Evolutionary conservation across 192 early-diverging fungal genomes (phyloP), one percentile per base, ranked within the genome.

Genomic region (Entomortierella chlamydospora): DNA sequence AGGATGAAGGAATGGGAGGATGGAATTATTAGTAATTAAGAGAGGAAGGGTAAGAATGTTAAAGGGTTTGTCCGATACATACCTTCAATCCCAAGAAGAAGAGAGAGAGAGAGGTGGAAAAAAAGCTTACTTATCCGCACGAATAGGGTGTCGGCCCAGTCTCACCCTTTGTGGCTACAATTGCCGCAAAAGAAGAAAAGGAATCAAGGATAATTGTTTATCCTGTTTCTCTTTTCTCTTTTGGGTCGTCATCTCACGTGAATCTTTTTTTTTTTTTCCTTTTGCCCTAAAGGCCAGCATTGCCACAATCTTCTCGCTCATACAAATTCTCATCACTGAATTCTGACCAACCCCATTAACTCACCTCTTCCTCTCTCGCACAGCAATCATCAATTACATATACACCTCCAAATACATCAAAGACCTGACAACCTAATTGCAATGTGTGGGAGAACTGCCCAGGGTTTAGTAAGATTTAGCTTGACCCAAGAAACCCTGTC

Each of bases 381-480:
- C 26, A 41, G 34, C 34, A n/a, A 11, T 26, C 30, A 13, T 11
- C 42, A 51, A 18, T 15, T 22, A 25, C 12, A 51, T 17, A 17
- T 29, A 47, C 54, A 7, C 34, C n/a, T n/a, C n/a, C n/a, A n/a
- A n/a, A n/a, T n/a, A n/a, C n/a, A n/a, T n/a, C n/a, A n/a, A n/a
- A n/a, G n/a, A n/a, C n/a, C n/a, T 37, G 5, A 37, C 10, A 37
- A 37, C 34, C 34, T 7, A 4, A 37, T 5, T 7, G 1, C 28
- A 26, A 79, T 79, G 76, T 79, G 76, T 52, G 76, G 76, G 22
- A 70, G 76, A 37, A 79, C 76, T 30, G 76, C 68, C 7, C 76
- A 79, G 31, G 76, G 76, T 23, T 22, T 79, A 62, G 76, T 79
- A 70, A 34, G 49, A 31, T 13, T 34, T 15, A 47, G 20, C 12